A percentile compares a stretch with the other conserved stretches of the same genome.
These are phyloP conservation scores for Fraxinus sp. DNA, from an alignment of 305 asterid species.

Conservation along the genomic window DNA sequence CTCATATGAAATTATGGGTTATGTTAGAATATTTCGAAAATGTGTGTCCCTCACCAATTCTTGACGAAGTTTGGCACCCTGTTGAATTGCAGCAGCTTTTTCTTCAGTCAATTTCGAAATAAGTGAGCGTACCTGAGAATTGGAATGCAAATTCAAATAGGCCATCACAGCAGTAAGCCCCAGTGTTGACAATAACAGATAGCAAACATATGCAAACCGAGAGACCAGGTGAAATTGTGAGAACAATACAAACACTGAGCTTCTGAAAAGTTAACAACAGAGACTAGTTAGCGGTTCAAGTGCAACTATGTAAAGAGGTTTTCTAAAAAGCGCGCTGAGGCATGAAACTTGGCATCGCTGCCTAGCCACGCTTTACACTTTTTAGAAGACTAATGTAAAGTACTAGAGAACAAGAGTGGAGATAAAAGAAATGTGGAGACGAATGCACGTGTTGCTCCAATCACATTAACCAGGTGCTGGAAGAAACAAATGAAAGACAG, in stretches of 20 bases:
- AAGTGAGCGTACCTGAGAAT: constrained; percentile 52
- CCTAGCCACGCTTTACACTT: background rate
- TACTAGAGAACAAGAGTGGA: background rate
- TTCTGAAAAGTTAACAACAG: background rate
- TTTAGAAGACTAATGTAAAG: background rate
- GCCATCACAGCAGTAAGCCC: constrained; percentile 10
- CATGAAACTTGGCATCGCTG: background rate
- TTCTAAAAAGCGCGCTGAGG: background rate
- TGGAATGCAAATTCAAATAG: constrained; percentile 8
- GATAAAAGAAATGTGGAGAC: background rate
- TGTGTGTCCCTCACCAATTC: constrained; percentile 54
- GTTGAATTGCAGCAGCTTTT: constrained; percentile 60
- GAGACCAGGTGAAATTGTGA: background rate
- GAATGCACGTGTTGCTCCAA: background rate
- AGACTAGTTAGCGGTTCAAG: background rate
- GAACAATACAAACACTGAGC: background rate
- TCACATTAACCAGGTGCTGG: background rate
- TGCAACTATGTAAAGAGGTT: background rate
- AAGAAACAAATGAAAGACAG: background rate
- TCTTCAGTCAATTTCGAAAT: constrained; percentile 63
- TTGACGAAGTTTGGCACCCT: constrained; percentile 53
- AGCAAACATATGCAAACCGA: constrained; percentile 5
- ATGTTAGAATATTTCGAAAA: background rate
- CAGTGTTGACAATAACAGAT: background rate
- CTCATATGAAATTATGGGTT: background rate